These are phyloP conservation scores for Dissophora ornata DNA, from an alignment of 192 early-diverging fungal genomes.

Conservation along the genomic window DNA sequence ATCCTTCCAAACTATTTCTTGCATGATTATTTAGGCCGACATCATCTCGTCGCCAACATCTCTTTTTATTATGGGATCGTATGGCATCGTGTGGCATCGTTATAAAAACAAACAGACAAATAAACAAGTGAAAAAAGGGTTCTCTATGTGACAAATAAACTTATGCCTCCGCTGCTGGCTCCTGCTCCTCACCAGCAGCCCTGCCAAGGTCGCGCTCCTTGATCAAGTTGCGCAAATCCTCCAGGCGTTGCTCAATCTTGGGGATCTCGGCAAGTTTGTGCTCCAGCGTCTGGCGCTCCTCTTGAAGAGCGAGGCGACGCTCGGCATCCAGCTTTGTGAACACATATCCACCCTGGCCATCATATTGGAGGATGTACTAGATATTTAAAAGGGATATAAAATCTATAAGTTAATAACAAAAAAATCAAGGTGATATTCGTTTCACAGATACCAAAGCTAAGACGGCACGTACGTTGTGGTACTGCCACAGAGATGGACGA, in stretches of 20 bases:
- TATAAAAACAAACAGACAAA: not conserved
- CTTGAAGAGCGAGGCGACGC: constrained; percentile 86
- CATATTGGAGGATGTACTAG: constrained; percentile 87
- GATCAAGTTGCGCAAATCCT: constrained; percentile 68
- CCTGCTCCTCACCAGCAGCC: constrained; percentile 12
- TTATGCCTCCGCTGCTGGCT: constrained; percentile 4
- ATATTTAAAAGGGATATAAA: not conserved
- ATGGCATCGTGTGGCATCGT: too few species aligned
- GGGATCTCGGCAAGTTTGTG: constrained; percentile 82
- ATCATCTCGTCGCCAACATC: too few species aligned
- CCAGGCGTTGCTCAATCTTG: constrained; percentile 76
- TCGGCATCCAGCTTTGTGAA: constrained; percentile 92
- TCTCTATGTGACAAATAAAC: not conserved
- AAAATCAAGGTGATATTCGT: too few species aligned
- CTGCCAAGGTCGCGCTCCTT: constrained; percentile 51
- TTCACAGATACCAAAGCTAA: too few species aligned
- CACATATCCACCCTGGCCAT: constrained; percentile 96
- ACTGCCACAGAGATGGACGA: constrained; percentile 95
- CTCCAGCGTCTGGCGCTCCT: constrained; percentile 89
- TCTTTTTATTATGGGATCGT: too few species aligned
- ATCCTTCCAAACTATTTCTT: too few species aligned
- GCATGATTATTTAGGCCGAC: too few species aligned
- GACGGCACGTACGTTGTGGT: constrained; percentile 90
- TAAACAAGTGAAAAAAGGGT: not conserved
- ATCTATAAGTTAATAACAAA: not conserved